Conservation (phyloP, 129 eudicot genomes). For the Flaveria linearis region DNA sequence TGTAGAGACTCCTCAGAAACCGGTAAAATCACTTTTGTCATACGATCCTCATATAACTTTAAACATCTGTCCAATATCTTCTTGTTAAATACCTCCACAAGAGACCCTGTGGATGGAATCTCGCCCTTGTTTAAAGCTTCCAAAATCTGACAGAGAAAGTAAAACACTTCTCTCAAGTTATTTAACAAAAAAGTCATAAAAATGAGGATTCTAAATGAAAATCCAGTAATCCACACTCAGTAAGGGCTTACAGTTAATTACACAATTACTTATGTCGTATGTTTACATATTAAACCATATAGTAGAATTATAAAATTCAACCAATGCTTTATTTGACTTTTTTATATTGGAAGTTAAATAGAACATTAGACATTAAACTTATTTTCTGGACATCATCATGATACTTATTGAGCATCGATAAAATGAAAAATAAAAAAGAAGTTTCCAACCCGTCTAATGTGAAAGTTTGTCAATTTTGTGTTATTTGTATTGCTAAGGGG, state of each 20-base stretch:
- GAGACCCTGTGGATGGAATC: constrained; percentile 96
- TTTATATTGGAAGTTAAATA: not conserved
- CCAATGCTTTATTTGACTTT: not conserved
- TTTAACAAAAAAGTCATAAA: not conserved
- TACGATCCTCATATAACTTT: constrained; percentile 62
- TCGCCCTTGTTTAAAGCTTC: constrained; percentile 97
- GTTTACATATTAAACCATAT: not conserved
- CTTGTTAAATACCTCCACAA: constrained; percentile 96
- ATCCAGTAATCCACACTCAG: not conserved
- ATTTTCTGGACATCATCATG: not conserved
- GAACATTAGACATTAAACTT: not conserved
- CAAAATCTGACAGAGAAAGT: constrained; percentile 55
- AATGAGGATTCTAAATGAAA: not conserved
- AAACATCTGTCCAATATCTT: constrained; percentile 74
- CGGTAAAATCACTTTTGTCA: constrained; percentile 64
- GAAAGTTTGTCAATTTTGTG: not conserved
- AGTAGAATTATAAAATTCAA: not conserved
- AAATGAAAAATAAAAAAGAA: not conserved
- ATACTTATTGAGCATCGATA: not conserved
- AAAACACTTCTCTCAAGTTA: not conserved
- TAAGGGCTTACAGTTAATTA: not conserved
- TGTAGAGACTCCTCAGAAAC: constrained; percentile 51
- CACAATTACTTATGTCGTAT: not conserved
- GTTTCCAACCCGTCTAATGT: not conserved
- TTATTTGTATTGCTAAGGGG: not conserved